Conservation (phyloP, 306 rosid species). For the Malus sylvestris region DNA sequence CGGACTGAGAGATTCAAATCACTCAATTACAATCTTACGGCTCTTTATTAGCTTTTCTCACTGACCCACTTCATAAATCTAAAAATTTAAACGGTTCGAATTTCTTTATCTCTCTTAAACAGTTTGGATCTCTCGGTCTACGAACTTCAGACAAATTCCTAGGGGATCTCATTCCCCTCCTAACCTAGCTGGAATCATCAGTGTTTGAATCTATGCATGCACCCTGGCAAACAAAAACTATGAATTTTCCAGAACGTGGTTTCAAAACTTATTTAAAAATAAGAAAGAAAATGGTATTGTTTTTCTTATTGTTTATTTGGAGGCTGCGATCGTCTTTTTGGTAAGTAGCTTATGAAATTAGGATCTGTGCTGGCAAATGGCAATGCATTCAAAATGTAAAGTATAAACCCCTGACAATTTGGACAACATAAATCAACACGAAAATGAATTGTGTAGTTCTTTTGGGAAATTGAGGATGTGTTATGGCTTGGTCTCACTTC, state of each 20-base stretch:
- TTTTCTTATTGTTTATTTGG: neutral
- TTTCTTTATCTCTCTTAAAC: no score
- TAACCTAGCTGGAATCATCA: no score
- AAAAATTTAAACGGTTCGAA: no score
- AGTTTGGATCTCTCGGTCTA: no score
- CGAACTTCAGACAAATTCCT: no score
- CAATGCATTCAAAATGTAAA: neutral
- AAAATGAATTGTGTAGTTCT: neutral
- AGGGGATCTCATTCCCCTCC: no score
- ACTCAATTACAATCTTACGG: accelerated
- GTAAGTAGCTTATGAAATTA: neutral
- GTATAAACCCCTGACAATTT: neutral
- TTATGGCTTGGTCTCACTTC: neutral
- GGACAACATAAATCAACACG: neutral
- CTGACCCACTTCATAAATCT: accelerated
- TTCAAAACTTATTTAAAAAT: no score
- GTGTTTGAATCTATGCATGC: neutral
- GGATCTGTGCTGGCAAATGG: neutral
- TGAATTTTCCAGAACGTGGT: neutral
- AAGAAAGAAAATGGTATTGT: neutral
- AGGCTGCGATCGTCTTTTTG: neutral
- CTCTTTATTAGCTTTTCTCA: accelerated
- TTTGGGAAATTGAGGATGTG: neutral
- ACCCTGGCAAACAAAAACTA: neutral
- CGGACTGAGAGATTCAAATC: accelerated